Percentiles rank a stretch among this genome's conserved stretches.
Evolutionary conservation across 169 alveolate genomes (phyloP).

Genomic region (Besnoitia besnoiti): DNA sequence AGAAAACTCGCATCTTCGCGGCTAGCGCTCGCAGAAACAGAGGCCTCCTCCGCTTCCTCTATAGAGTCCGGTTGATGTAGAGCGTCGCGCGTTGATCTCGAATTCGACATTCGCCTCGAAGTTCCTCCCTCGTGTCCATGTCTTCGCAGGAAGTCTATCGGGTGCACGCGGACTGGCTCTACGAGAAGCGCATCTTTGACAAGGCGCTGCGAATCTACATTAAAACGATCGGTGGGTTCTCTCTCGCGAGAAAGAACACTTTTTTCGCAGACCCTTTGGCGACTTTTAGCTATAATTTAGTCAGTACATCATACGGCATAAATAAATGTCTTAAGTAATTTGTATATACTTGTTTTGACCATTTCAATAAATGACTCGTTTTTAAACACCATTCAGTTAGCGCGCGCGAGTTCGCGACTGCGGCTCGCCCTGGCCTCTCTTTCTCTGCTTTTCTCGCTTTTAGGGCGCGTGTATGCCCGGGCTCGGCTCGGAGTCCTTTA

Average conservation of each 20-base stretch:
- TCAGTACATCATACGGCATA: background rate
- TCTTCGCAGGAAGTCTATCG: constrained; percentile 66
- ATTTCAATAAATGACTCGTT: too few species aligned
- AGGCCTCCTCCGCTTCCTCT: too few species aligned
- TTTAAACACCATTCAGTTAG: too few species aligned
- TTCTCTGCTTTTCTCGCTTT: background rate
- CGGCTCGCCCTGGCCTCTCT: too few species aligned
- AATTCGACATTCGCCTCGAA: background rate
- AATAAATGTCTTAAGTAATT: background rate
- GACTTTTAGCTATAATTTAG: background rate
- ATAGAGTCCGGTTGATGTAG: too few species aligned
- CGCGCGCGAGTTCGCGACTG: too few species aligned
- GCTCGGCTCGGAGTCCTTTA: too few species aligned
- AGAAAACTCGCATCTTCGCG: too few species aligned
- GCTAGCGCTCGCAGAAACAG: too few species aligned
- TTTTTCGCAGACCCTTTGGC: background rate
- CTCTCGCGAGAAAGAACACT: too few species aligned
- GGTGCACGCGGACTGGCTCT: constrained; percentile 70
- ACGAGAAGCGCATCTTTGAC: constrained; percentile 62
- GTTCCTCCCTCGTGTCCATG: background rate
- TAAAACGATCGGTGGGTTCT: constrained; percentile 67
- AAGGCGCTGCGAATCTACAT: constrained; percentile 67
- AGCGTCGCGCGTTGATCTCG: background rate
- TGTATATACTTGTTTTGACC: too few species aligned
- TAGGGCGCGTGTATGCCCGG: too few species aligned